Evolutionary conservation across 2,329 filamentous ascomycete species (phyloP), one percentile per base, ranked within the genome.

Genomic region (Colletotrichum simmondsii): DNA sequence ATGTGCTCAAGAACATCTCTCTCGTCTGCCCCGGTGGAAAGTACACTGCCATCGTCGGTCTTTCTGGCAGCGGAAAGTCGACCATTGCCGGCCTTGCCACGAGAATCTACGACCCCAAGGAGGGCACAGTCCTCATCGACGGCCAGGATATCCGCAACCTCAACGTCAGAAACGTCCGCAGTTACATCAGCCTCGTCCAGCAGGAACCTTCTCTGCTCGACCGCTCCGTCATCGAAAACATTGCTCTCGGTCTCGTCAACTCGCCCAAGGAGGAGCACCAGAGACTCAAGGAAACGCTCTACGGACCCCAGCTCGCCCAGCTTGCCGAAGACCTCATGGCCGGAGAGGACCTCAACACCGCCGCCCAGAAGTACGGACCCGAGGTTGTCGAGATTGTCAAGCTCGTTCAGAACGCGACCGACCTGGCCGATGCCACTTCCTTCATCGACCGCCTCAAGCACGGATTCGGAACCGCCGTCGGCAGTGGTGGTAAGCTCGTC

Each of bases 51-150:
- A 84, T 91, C 37, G 89, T 91, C 2, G 90, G 90, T 0, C 84
- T 88, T 1, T 90, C 88, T 1, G 89, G 89, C 1, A 89, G 87
- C 67, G 89, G 88, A 3, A 90, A 91, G 74, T 89, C 87, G 7
- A 90, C 88, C 2, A 81, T 91, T 49, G 87, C 89, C 2, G 86
- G 85, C 5, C 81, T 92, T 2, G 79, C 90, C 1, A 86, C 88
- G 49, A 83, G 91, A 49, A 84, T 92, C 37, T 92, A 92, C 74
- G 87, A 91, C 65, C 87, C 89, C 0, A 83, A 84, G 0, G 80
- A 82, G 4, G 90, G 90, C 3, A 77, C 76, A 0, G 81, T 91
- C 4, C 76, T 80, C 1, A 77, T 90, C 4, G 87, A 87, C 77
- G 87, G 86, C 2, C 81, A 78, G n/a, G 81, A 87, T 76, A 79